Evolutionary conservation across 176 grass and related monocot genomes (phyloP), one percentile per base, ranked within the genome.

Genomic region (Carex scoparia): DNA sequence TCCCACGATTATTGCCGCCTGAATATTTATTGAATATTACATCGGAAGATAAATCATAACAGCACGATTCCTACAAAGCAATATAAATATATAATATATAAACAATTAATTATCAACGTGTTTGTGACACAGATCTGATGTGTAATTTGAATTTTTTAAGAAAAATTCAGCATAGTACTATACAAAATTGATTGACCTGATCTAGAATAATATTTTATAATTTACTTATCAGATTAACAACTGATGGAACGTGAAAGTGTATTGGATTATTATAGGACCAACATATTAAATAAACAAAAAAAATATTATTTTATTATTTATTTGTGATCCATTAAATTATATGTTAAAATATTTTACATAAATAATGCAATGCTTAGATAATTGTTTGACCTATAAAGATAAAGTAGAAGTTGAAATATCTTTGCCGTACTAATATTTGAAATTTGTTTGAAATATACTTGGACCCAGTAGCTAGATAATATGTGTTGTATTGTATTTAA

Each of bases 191-290:
- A 46, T 73, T 49, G 69, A 73, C 69, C 48, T 23, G 37, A 23
- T 72, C 6, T 46, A 15, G 4, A 14, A 44, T 31, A 27, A 16
- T 30, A 77, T 10, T 56, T 78, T 57, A 77, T 74, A 23, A 19
- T 74, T 74, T 74, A 74, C n/a, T 77, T 56, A 77, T 77, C 19
- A 55, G 48, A 77, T 23, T 23, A 77, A 77, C n/a, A 12, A 27
- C 18, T 28, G n/a, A 48, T 53, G 19, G 19, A 23, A 48, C 40
- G 3, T 23, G 69, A 72, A 48, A 7, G n/a, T 74, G 3, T 53
- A 75, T 31, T 55, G 7, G 65, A 67, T 37, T 53, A 55, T 31
- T 9, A 76, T 76, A 55, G 1, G 18, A 27, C 49, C 3, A 27
- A 13, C 48, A 55, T 28, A 54, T 76, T 53, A 76, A 53, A 68